phyloP scores from a whole-genome alignment of 805 yeast species.

The Pichia nakasei region DNA sequence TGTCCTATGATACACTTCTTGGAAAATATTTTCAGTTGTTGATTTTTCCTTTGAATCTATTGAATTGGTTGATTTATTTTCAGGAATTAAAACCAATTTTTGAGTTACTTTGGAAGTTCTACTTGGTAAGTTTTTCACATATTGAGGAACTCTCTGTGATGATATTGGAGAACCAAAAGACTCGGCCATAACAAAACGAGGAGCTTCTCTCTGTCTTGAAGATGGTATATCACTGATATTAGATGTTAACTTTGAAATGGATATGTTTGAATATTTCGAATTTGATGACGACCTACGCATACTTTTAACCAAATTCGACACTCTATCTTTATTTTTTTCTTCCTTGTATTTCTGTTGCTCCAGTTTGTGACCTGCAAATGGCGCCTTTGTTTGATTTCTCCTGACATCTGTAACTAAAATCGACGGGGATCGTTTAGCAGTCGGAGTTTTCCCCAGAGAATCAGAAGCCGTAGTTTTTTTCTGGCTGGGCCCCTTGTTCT shows the following conservation, averaged over 20 bases:
- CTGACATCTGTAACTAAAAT: constrained; percentile 88
- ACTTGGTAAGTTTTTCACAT: constrained; percentile 49
- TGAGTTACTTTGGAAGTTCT: constrained; percentile 84
- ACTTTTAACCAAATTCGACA: constrained; percentile 7
- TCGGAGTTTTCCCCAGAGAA: constrained; percentile 15
- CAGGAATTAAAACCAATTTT: constrained; percentile 81
- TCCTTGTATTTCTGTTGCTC: constrained; percentile 15
- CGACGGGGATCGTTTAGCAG: constrained; percentile 86
- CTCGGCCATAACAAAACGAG: constrained; percentile 14
- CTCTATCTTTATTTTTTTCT: constrained; percentile 11
- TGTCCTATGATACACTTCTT: constrained; percentile 23
- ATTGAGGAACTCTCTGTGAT: constrained; percentile 32
- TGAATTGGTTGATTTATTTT: constrained; percentile 24
- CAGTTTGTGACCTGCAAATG: constrained; percentile 61
- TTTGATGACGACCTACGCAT: constrained; percentile 18
- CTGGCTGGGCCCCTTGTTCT: background rate
- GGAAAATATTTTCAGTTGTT: constrained; percentile 29
- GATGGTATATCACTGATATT: constrained; percentile 85
- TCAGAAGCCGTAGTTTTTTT: background rate
- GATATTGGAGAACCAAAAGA: constrained; percentile 15
- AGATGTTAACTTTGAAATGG: constrained; percentile 70
- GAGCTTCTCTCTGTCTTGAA: constrained; percentile 36
- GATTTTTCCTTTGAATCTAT: constrained; percentile 14
- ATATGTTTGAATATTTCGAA: constrained; percentile 60
- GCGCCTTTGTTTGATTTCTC: constrained; percentile 49